Percentiles rank a stretch among this genome's conserved stretches.
These are phyloP conservation scores for Marchantia polymorpha DNA, from an alignment of 225 moss, liverwort and hornwort species.

Conservation along the genomic window DNA sequence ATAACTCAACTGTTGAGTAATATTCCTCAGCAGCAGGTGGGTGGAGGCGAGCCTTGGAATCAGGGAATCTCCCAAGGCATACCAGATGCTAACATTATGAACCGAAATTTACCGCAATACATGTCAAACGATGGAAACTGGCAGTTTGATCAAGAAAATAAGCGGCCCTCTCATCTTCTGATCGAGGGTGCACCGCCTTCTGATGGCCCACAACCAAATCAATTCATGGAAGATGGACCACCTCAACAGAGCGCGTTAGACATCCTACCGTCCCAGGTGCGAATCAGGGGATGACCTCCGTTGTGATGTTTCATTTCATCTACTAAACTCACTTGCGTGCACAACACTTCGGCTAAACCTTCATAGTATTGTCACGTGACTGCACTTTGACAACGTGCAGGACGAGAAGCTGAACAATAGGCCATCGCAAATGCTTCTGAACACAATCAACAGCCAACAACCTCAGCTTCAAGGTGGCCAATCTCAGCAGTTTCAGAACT, in stretches of 20 bases:
- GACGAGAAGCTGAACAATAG: no score
- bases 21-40: neutral
- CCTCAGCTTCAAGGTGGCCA: neutral
- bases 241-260: neutral
- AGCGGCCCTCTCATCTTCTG: neutral
- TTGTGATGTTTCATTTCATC: neutral
- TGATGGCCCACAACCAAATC: neutral
- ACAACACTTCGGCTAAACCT: neutral
- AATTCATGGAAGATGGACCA: neutral
- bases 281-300: neutral
- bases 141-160: neutral
- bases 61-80: neutral
- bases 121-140: neutral
- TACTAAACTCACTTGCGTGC: neutral
- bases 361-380: neutral
- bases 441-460: neutral
- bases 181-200: neutral
- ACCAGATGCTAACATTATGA: no score
- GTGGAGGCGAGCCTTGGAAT: neutral
- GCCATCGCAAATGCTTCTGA: neutral
- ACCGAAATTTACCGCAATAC: no score
- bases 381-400: neutral
- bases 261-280: neutral
- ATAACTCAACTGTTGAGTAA: conserved; percentile 4
- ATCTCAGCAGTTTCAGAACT: neutral